phyloP scores from a whole-genome alignment of 139 green algal genomes.

The Gonium pectorale region DNA sequence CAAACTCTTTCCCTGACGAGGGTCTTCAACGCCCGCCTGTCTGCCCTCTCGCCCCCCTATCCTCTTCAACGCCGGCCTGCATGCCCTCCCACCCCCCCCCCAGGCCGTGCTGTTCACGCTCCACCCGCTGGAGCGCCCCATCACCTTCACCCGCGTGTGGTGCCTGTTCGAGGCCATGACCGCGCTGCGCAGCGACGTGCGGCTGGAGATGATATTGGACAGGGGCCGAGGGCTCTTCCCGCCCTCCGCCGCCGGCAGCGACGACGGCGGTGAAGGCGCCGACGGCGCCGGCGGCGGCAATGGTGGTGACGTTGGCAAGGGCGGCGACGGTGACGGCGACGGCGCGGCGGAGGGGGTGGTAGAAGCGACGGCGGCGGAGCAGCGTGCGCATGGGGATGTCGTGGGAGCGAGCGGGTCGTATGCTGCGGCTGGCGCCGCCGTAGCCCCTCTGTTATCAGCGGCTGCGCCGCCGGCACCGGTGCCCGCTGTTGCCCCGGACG shows the following conservation, averaged over 20 bases:
- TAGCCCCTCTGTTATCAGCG: too few relatives aligned
- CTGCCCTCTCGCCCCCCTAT: too few relatives aligned
- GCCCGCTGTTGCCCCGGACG: background rate
- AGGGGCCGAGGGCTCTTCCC: background rate
- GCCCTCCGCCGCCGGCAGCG: too few relatives aligned
- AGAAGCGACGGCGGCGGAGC: background rate
- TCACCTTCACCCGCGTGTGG: constrained; percentile 31
- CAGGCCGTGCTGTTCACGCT: constrained; percentile 41
- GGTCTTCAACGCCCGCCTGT: too few relatives aligned
- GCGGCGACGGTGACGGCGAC: too few relatives aligned
- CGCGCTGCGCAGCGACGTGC: background rate
- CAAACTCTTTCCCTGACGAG: too few relatives aligned
- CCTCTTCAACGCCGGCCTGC: too few relatives aligned
- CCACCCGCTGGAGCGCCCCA: constrained; percentile 2
- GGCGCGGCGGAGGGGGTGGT: background rate
- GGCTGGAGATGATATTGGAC: background rate
- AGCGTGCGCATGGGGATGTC: background rate
- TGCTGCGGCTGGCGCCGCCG: too few relatives aligned
- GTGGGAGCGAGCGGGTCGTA: background rate
- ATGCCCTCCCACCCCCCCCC: background rate
- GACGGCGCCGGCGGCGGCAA: background rate
- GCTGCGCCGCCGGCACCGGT: background rate
- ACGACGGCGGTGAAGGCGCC: too few relatives aligned
- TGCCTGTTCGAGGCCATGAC: constrained; percentile 16
- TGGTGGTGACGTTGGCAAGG: background rate